Base-by-base conservation (phyloP, 331 rosid species). In the Arachis monticola region DNA sequence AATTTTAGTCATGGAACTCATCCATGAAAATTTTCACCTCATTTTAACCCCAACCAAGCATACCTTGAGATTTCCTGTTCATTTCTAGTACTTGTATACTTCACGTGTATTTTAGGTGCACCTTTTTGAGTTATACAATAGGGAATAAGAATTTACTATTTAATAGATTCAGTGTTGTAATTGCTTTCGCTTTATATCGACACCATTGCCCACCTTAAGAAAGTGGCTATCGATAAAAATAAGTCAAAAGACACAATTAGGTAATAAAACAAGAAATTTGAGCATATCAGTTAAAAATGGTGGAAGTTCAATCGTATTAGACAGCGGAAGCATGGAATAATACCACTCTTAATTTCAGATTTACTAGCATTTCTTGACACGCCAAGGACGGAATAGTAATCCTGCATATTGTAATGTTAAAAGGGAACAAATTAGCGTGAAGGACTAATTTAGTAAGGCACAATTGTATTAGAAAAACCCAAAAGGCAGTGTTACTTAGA, bases 291-390 rank as follows among this genome's bases (percentile, higher is more conserved):
- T 41, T 38, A 32, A 63, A 57, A 42, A 35, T 2, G 38, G 55
- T 52, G 42, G 13, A 74, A 60, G 64, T 22, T 63, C 11, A 60
- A 62, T 58, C 64, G 47, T 56, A 11, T 14, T n/a, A 56, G 10
- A 11, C 58, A 13, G 40, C 76, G 35, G 71, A 61, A 46, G 48
- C 30, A 58, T 55, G 69, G 74, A 60, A 80, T 83, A 11, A 60
- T 87, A 95, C 99, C 99, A 31, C 85, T 92, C 84, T 95, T 95
- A 77, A 95, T 95, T 80, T 95, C 99, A 85, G 99, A 64, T 95
- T 95, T 95, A 75, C 83, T 90, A 45, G 99, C 86, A 84, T 73
- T 85, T 85, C 45, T 90, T 55, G 99, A 92, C 56, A 95, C 99
- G 68, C 99, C 99, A 44, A 95, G 99, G 82, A 87, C 76, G 7